These are phyloP conservation scores for Auriscalpium vulgare DNA, from an alignment of 768 basidiomycete genomes.

Conservation along the genomic window DNA sequence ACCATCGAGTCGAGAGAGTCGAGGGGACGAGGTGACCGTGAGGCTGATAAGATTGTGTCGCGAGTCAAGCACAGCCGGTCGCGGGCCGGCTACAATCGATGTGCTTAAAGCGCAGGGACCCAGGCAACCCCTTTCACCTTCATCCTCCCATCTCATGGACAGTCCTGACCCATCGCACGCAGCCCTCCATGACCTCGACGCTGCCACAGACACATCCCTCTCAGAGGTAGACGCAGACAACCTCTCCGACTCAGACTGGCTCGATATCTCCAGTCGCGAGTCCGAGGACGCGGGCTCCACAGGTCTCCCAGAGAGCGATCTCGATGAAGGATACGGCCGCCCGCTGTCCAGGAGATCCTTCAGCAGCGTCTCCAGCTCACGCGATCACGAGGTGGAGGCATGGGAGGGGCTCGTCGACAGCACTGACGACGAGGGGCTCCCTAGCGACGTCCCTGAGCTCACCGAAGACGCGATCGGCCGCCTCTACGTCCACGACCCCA, in stretches of 20 bases:
- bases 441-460: conserved; percentile 16
- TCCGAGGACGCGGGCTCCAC: conserved; percentile 69
- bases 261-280: conserved; percentile 64
- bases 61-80: conserved; percentile 3
- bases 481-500: neutral
- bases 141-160: conserved; percentile 12
- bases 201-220: conserved; percentile 29
- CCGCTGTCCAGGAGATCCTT: conserved; percentile 64
- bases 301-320: conserved; percentile 55
- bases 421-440: conserved; percentile 38
- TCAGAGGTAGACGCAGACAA: conserved; percentile 48
- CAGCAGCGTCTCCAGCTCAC: conserved; percentile 59
- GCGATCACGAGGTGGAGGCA: conserved; percentile 60
- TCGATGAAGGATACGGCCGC: conserved; percentile 40
- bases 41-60: neutral
- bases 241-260: conserved; percentile 79
- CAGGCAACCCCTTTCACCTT: conserved; percentile 10
- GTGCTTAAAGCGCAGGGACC: conserved; percentile 3
- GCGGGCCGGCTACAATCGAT: conserved; percentile 15
- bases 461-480: conserved; percentile 10
- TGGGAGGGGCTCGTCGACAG: conserved; percentile 77
- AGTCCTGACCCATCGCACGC: conserved; percentile 14
- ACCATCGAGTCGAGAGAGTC: neutral
- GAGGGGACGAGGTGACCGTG: neutral
- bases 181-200: conserved; percentile 21